phyloP scores from a whole-genome alignment of 495 filamentous ascomycete species.

The Sordaria brevicollis region DNA sequence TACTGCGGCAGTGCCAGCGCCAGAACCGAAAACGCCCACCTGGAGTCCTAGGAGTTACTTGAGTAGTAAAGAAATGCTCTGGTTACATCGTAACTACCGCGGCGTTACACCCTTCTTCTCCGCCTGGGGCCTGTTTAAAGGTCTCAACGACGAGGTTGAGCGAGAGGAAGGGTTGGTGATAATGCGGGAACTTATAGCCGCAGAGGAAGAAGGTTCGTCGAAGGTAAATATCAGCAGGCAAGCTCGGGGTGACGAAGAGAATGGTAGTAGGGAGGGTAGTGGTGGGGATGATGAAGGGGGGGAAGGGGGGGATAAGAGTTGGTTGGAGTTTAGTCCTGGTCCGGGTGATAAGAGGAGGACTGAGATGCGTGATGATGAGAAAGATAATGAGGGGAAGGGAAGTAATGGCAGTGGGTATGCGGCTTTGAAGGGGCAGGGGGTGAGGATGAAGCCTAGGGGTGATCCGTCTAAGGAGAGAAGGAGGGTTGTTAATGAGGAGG shows the following conservation, averaged over 20 bases:
- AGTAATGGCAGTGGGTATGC: background rate
- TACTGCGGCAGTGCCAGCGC: background rate
- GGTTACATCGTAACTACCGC: constrained; percentile 33
- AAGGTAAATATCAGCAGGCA: background rate
- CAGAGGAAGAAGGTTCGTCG: constrained; percentile 3
- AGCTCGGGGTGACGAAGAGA: background rate
- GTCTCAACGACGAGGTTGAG: constrained; percentile 12
- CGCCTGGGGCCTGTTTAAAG: constrained; percentile 26
- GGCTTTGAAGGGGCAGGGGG: background rate
- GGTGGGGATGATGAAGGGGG: too few relatives aligned
- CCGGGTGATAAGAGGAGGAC: background rate
- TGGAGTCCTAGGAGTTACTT: background rate
- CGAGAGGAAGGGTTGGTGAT: constrained; percentile 24
- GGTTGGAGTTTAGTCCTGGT: background rate
- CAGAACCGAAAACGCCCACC: background rate
- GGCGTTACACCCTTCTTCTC: constrained; percentile 29
- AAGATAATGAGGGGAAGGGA: background rate
- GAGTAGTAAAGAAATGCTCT: constrained; percentile 15
- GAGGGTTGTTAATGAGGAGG: background rate
- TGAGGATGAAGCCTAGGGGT: background rate
- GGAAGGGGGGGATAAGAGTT: background rate
- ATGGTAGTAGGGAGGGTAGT: background rate
- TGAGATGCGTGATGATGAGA: background rate
- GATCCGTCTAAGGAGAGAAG: background rate
- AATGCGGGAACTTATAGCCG: constrained; percentile 28